A percentile compares a stretch with the other conserved stretches of the same genome.
phyloP scores from a whole-genome alignment of 2,329 filamentous ascomycete species.

The Thielaviopsis cerberus region DNA sequence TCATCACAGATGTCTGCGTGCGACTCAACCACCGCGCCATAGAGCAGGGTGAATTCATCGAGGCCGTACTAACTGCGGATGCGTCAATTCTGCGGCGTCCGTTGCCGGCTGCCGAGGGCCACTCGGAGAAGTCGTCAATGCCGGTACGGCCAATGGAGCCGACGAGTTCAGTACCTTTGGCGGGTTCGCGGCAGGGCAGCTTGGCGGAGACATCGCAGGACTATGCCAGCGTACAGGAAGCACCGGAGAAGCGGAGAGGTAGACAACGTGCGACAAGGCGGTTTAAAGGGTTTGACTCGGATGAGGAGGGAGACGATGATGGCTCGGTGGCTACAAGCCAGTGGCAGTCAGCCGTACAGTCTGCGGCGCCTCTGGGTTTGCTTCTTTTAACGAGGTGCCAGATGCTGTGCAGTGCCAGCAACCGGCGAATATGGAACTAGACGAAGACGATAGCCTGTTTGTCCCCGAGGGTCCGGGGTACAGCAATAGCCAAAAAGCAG shows the following conservation, averaged over 20 bases:
- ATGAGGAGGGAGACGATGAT: constrained; percentile 23
- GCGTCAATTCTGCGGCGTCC: constrained; percentile 51
- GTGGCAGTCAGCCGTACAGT: not conserved
- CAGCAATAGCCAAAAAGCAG: constrained; percentile 13
- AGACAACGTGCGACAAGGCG: constrained; percentile 30
- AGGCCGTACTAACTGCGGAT: constrained; percentile 71
- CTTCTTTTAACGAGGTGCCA: not conserved
- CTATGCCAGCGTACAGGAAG: not conserved
- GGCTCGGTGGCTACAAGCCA: constrained; percentile 9
- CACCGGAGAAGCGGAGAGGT: constrained; percentile 17
- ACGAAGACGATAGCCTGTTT: constrained; percentile 32
- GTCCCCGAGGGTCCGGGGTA: constrained; percentile 30
- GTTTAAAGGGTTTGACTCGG: constrained; percentile 54
- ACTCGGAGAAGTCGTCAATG: constrained; percentile 14
- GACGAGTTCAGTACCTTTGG: not conserved
- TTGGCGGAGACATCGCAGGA: not conserved
- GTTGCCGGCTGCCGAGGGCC: constrained; percentile 29
- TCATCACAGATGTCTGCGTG: constrained; percentile 51
- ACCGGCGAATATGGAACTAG: constrained; percentile 9
- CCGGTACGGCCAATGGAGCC: not conserved
- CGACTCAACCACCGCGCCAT: constrained; percentile 65
- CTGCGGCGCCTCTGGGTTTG: constrained; percentile 3
- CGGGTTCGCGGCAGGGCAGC: not conserved
- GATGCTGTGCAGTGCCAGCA: constrained; percentile 2
- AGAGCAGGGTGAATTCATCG: constrained; percentile 78